Evolutionary conservation across 352 stramenopile genomes (phyloP).

Genomic region (Plasmopara muralis): DNA sequence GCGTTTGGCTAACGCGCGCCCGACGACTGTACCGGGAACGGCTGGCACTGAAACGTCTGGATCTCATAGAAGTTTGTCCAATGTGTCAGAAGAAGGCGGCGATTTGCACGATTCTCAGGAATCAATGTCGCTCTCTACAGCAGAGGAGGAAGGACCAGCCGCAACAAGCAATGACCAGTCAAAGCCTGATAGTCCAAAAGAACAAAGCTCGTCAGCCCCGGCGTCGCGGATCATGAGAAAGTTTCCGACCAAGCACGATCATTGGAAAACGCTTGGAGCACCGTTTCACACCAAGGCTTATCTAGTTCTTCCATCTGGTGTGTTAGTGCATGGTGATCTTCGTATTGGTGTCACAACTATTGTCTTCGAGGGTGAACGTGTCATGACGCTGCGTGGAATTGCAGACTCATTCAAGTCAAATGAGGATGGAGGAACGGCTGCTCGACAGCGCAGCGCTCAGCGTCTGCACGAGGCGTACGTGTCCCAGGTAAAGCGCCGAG

Average conservation of each 20-base stretch:
- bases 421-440: constrained; percentile 28
- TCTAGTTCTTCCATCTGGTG: constrained; percentile 59
- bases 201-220: constrained; percentile 12
- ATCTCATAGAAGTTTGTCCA: constrained; percentile 20
- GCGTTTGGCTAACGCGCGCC: constrained; percentile 32
- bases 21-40: constrained; percentile 18
- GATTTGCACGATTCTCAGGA: constrained; percentile 15
- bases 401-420: constrained; percentile 39
- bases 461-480: constrained; percentile 52
- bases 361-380: constrained; percentile 74
- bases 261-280: constrained; percentile 57
- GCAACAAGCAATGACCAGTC: constrained; percentile 11
- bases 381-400: constrained; percentile 58
- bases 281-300: constrained; percentile 76
- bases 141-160: constrained; percentile 14
- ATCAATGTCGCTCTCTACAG: constrained; percentile 13
- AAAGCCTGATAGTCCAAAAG: constrained; percentile 17
- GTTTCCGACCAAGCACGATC: constrained; percentile 42
- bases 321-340: constrained; percentile 67
- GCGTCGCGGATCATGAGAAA: constrained; percentile 28
- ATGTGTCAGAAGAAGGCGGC: constrained; percentile 24
- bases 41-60: constrained; percentile 12
- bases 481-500: constrained; percentile 60
- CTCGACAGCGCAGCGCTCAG: constrained; percentile 26
- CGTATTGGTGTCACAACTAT: constrained; percentile 67